These are phyloP conservation scores for Oxyria digyna DNA, from an alignment of 148 eudicot genomes.

Conservation along the genomic window DNA sequence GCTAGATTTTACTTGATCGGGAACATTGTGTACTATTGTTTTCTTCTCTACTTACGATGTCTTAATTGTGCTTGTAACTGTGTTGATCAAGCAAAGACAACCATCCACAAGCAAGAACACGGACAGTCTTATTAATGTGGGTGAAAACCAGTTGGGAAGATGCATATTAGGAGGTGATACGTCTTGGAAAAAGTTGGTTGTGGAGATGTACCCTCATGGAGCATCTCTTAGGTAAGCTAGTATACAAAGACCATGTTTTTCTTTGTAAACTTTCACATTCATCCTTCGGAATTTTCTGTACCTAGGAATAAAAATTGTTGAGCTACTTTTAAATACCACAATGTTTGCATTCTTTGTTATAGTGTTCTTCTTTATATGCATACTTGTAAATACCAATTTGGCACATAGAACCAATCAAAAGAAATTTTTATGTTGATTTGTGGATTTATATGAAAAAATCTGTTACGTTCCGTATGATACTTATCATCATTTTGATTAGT, in stretches of 20 bases:
- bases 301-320: neutral
- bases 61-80: constrained; percentile 11
- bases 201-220: constrained; percentile 74
- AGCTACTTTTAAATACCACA: neutral
- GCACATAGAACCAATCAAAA: neutral
- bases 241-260: neutral
- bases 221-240: constrained; percentile 50
- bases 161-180: constrained; percentile 32
- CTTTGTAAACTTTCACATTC: neutral
- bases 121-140: constrained; percentile 34
- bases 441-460: neutral
- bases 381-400: neutral
- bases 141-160: constrained; percentile 33
- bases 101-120: constrained; percentile 80
- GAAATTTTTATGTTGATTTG: neutral
- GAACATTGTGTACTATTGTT: neutral
- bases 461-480: neutral
- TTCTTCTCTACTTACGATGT: neutral
- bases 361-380: neutral
- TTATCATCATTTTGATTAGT: neutral
- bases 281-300: neutral
- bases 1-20: neutral
- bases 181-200: constrained; percentile 72
- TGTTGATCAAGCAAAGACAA: constrained; percentile 85
- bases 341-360: neutral